These are phyloP conservation scores for Lactarius indigo DNA, from an alignment of 768 basidiomycete species.

Conservation along the genomic window DNA sequence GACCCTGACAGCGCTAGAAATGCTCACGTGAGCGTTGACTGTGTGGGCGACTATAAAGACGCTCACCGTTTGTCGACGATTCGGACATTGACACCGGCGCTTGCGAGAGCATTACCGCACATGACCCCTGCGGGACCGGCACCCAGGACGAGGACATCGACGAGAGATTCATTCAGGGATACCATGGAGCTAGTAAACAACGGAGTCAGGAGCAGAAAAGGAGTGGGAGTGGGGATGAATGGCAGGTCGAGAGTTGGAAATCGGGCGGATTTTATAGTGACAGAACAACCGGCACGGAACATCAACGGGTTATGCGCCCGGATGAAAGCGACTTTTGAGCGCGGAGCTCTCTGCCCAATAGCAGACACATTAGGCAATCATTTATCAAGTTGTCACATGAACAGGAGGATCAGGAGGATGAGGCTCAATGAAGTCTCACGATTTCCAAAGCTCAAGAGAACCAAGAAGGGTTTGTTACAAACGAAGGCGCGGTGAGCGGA, in stretches of 20 bases:
- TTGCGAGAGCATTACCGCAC: conserved; percentile 61
- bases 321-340: not conserved
- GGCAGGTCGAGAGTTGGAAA: not conserved
- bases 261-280: not conserved
- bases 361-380: not conserved
- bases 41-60: not conserved
- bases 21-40: not conserved
- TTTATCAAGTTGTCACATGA: not conserved
- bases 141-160: conserved; percentile 61
- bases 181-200: not conserved
- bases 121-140: conserved; percentile 64
- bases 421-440: not conserved
- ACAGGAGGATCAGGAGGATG: not conserved
- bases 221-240: not conserved
- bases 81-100: conserved; percentile 53
- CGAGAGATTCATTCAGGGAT: conserved; percentile 35
- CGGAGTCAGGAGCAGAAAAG: not conserved
- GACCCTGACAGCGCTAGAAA: conserved; percentile 36
- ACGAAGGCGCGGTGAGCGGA: not conserved
- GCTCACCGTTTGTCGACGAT: conserved; percentile 56
- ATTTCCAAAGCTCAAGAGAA: not conserved
- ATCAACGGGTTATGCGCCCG: not conserved
- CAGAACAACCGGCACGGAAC: not conserved
- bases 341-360: not conserved
- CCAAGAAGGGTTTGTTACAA: not conserved